Percentiles rank a stretch among this genome's conserved stretches.
These are phyloP conservation scores for Sicyos baderoa DNA, from an alignment of 306 rosid species.

Conservation along the genomic window DNA sequence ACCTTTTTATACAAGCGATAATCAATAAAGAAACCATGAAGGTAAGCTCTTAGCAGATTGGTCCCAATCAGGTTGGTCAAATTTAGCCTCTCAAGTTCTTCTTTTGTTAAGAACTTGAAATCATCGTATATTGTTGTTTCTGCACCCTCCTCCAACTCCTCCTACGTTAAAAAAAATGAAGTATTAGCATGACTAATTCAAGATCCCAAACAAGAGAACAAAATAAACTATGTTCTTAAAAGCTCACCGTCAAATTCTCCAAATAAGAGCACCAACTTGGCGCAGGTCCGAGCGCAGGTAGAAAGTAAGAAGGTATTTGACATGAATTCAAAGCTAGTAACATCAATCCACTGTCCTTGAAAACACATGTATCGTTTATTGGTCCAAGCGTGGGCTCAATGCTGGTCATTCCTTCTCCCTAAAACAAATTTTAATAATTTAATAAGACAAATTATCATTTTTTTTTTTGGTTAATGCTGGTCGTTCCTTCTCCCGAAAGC, in stretches of 20 bases:
- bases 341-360: constrained; percentile 78
- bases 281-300: constrained; percentile 94
- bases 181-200: not conserved
- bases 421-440: not conserved
- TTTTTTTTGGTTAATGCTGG: constrained; percentile 49
- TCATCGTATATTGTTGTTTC: constrained; percentile 63
- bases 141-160: constrained; percentile 70
- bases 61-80: too few species aligned
- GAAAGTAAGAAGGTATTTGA: constrained; percentile 81
- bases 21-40: constrained; percentile 81
- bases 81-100: constrained; percentile 65
- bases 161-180: constrained; percentile 40
- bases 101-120: constrained; percentile 71
- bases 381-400: constrained; percentile 72
- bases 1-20: constrained; percentile 71
- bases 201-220: constrained; percentile 18
- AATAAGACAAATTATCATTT: too few species aligned
- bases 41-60: constrained; percentile 55
- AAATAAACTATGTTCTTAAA: constrained; percentile 18
- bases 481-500: constrained; percentile 70
- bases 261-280: constrained; percentile 90
- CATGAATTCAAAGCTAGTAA: constrained; percentile 74
- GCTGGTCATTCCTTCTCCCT: constrained; percentile 93
- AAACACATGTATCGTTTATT: constrained; percentile 76
- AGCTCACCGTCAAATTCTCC: constrained; percentile 74